These are phyloP conservation scores for Skeletonema menzelii DNA, from an alignment of 108 stramenopile genomes.

Conservation along the genomic window DNA sequence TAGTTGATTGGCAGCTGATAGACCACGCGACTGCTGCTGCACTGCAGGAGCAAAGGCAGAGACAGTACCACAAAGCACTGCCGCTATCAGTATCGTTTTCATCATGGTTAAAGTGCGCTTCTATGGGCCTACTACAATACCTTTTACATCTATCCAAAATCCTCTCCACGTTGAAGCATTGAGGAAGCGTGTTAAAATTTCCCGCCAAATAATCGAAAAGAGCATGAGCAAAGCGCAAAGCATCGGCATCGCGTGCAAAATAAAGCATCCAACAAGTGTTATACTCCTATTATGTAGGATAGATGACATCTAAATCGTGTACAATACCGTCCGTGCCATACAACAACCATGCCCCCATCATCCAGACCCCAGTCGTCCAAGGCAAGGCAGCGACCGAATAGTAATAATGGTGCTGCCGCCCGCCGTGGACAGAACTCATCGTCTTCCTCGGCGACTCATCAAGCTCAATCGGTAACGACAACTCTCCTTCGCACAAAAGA, in stretches of 20 bases:
- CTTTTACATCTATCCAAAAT: too few species aligned
- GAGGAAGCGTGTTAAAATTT: too few species aligned
- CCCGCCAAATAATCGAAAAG: too few species aligned
- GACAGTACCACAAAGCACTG: background rate
- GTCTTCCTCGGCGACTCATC: conserved; percentile 29
- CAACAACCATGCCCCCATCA: background rate
- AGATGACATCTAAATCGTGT: too few species aligned
- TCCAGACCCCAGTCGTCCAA: background rate
- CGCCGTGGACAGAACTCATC: background rate
- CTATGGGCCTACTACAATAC: too few species aligned
- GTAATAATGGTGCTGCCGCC: background rate
- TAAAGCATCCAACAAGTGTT: too few species aligned
- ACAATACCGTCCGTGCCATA: too few species aligned
- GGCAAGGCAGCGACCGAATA: background rate
- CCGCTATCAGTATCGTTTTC: background rate
- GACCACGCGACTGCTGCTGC: background rate
- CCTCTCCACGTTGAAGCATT: too few species aligned
- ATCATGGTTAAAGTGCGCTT: background rate
- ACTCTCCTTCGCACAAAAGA: conserved; percentile 37
- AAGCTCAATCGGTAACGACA: conserved; percentile 39
- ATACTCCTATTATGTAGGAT: too few species aligned
- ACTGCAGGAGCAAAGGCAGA: background rate
- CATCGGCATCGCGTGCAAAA: too few species aligned
- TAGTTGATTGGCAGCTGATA: background rate
- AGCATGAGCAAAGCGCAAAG: too few species aligned